These are phyloP conservation scores for Podospora sp. DNA, from an alignment of 495 filamentous ascomycete genomes.

Conservation along the genomic window DNA sequence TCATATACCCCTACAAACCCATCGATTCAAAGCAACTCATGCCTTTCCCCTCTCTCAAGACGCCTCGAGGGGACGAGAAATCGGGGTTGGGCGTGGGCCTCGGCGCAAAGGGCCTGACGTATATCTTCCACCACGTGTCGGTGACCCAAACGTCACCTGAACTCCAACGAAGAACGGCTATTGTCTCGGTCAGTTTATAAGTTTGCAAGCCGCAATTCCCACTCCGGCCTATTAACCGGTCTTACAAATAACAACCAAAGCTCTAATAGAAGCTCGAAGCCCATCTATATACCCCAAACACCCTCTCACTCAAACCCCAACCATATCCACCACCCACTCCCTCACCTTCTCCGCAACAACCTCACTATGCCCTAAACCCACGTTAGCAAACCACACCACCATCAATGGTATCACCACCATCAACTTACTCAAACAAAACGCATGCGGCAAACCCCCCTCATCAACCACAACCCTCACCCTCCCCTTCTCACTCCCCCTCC, in stretches of 20 bases:
- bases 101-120: no score
- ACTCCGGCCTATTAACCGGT: no score
- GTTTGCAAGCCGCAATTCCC: no score
- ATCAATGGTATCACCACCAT: neutral
- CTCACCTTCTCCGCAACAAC: slow-evolving; percentile 12
- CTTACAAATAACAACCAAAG: no score
- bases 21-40: no score
- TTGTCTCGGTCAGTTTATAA: no score
- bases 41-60: no score
- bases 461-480: slow-evolving; percentile 74
- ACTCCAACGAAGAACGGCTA: no score
- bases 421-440: slow-evolving; percentile 75
- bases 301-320: no score
- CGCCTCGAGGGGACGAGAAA: neutral
- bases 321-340: slow-evolving; percentile 10
- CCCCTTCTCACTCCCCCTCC: slow-evolving; percentile 37
- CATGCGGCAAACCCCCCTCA: slow-evolving; percentile 73
- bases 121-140: no score
- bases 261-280: neutral
- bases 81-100: neutral
- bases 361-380: slow-evolving; percentile 2
- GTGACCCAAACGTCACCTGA: no score
- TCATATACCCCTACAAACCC: no score
- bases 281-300: neutral
- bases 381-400: neutral